phyloP scores from a whole-genome alignment of 192 early-diverging fungal species.

The Phycomyces nitens region DNA sequence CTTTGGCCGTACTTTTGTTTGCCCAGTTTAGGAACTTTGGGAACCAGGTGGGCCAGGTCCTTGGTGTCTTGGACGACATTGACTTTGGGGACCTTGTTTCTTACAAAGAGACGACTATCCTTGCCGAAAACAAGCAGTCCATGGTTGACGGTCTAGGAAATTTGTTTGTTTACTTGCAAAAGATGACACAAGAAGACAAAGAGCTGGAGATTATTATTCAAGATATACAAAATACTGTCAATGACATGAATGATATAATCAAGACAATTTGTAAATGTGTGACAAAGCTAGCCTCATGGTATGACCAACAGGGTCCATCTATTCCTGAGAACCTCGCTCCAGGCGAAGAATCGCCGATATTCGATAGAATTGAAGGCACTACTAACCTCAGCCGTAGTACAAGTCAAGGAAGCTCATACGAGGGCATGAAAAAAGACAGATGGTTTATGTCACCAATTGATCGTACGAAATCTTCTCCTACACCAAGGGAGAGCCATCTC shows the following conservation, averaged over 20 bases:
- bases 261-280: constrained; percentile 15
- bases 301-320: neutral
- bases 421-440: no score
- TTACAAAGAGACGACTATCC: neutral
- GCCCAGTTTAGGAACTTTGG: constrained; percentile 17
- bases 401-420: no score
- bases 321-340: no score
- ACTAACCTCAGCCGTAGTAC: no score
- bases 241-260: constrained; percentile 2
- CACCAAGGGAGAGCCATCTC: no score
- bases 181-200: constrained; percentile 13
- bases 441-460: no score
- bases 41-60: constrained; percentile 12
- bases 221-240: neutral
- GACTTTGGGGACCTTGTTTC: neutral
- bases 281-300: neutral
- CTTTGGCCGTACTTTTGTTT: constrained; percentile 11
- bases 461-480: no score
- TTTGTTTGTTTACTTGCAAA: constrained; percentile 17
- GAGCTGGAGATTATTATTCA: neutral
- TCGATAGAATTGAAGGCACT: no score
- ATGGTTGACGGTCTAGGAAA: constrained; percentile 2
- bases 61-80: constrained; percentile 13
- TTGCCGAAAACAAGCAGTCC: neutral
- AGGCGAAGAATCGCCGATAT: no score